Evolutionary conservation across 257 asterid genomes (phyloP).

Genomic region (Solanum sejunctum): DNA sequence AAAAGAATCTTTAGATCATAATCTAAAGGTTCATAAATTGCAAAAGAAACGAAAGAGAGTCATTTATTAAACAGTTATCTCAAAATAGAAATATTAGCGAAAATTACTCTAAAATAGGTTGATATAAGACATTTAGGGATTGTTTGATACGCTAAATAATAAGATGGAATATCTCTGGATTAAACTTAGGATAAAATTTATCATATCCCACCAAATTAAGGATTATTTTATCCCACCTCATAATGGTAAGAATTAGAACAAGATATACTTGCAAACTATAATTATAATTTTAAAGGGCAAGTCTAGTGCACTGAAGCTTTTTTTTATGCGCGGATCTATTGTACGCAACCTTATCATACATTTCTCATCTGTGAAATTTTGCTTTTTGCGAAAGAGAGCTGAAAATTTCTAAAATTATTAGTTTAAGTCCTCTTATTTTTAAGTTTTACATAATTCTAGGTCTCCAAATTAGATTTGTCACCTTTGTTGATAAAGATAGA

Average conservation of each 20-base stretch:
- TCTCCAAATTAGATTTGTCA: neutral
- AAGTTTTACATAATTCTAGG: neutral
- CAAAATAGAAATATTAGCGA: too few species aligned
- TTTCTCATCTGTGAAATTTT: neutral
- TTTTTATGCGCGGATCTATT: too few species aligned
- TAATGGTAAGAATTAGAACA: neutral
- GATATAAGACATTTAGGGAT: neutral
- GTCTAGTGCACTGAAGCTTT: too few species aligned
- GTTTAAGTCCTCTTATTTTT: neutral
- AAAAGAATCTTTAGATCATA: too few species aligned
- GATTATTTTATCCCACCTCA: neutral
- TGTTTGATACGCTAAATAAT: too few species aligned
- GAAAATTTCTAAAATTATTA: neutral
- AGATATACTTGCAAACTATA: neutral
- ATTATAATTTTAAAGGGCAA: too few species aligned
- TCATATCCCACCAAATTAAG: neutral
- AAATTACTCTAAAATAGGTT: too few species aligned
- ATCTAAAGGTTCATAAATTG: too few species aligned
- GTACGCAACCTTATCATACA: too few species aligned
- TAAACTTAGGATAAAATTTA: neutral
- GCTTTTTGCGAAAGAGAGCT: neutral
- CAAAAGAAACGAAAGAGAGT: too few species aligned
- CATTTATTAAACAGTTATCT: too few species aligned
- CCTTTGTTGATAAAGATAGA: conserved; percentile 39
- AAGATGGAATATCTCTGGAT: neutral